These are phyloP conservation scores for Mortierella antarctica DNA, from an alignment of 192 early-diverging fungal genomes.

Conservation along the genomic window DNA sequence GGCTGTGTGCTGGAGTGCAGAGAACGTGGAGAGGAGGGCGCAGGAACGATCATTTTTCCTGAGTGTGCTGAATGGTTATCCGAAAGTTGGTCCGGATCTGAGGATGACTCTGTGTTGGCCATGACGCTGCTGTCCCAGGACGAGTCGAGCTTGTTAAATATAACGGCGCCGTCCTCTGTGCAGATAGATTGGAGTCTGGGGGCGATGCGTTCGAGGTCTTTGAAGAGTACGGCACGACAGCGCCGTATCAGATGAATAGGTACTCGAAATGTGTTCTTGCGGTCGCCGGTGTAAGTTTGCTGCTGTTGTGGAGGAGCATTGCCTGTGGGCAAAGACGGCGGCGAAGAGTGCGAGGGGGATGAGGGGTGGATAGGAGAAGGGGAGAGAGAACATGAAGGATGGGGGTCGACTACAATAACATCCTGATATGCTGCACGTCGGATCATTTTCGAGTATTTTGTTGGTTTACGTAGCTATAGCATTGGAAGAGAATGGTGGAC, in stretches of 20 bases:
- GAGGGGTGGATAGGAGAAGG: background rate
- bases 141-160: background rate
- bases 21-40: too few relatives aligned
- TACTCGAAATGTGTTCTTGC: constrained; percentile 1
- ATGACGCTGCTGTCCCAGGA: background rate
- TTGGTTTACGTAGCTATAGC: too few relatives aligned
- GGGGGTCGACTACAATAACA: constrained; percentile 5
- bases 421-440: constrained; percentile 36
- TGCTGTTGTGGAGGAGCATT: constrained; percentile 1
- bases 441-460: constrained; percentile 29
- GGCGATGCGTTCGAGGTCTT: constrained; percentile 20
- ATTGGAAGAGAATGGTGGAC: background rate
- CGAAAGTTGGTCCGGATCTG: too few relatives aligned
- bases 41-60: too few relatives aligned
- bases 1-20: background rate
- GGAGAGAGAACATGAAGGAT: background rate
- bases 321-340: background rate
- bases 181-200: constrained; percentile 1
- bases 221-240: constrained; percentile 28
- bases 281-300: background rate
- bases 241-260: constrained; percentile 35
- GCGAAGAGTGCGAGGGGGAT: background rate
- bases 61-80: too few relatives aligned
- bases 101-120: background rate
- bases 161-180: constrained; percentile 15